Conservation (phyloP, 345 rosid species). For the Camelina neglecta region DNA sequence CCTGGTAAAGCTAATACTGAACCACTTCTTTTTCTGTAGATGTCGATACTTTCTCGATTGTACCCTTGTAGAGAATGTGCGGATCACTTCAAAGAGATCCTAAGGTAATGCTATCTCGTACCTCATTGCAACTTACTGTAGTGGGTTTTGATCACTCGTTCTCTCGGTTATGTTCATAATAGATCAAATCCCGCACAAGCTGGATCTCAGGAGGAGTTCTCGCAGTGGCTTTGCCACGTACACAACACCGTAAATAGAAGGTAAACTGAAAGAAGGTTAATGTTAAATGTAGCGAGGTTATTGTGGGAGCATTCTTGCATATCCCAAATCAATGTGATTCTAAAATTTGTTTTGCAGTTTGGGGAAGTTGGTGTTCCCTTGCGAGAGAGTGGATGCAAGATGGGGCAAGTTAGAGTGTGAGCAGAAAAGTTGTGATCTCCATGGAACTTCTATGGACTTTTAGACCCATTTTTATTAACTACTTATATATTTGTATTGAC, state of each 20-base stretch:
- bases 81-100: slow-evolving; percentile 89
- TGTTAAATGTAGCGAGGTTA: not conserved
- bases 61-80: slow-evolving; percentile 98
- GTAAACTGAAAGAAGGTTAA: slow-evolving; percentile 44
- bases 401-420: slow-evolving; percentile 99
- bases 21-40: slow-evolving; percentile 49
- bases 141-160: slow-evolving; percentile 8
- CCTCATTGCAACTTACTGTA: slow-evolving; percentile 1
- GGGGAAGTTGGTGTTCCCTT: slow-evolving; percentile 70
- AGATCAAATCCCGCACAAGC: slow-evolving; percentile 84
- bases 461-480: slow-evolving; percentile 15
- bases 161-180: slow-evolving; percentile 28
- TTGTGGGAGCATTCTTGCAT: not conserved
- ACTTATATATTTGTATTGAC: slow-evolving; percentile 1
- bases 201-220: slow-evolving; percentile 84
- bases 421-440: slow-evolving; percentile 82
- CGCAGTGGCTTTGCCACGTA: slow-evolving; percentile 87
- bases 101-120: slow-evolving; percentile 58
- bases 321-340: slow-evolving; percentile 1
- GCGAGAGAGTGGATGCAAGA: slow-evolving; percentile 92
- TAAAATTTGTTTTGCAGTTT: slow-evolving; percentile 52
- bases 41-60: slow-evolving; percentile 86
- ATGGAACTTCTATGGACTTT: slow-evolving; percentile 52
- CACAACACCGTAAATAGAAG: slow-evolving; percentile 96
- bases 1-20: slow-evolving; percentile 21